Conservation (phyloP, 495 filamentous ascomycete species). For the Pseudomonodictys pantanalensis region DNA sequence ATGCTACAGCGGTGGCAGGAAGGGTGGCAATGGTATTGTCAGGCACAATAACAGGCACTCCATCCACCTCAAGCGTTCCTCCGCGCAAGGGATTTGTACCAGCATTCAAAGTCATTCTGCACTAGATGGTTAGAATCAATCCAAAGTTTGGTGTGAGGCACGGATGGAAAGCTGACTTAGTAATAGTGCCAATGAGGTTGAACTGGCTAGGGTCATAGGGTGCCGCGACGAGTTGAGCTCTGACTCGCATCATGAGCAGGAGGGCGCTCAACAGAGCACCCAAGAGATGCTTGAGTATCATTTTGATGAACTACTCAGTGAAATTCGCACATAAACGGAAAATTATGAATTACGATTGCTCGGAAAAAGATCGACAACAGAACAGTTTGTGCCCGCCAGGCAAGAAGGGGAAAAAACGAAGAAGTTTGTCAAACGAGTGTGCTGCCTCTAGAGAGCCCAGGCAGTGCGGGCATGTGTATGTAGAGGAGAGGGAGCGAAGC, state of each 20-base stretch:
- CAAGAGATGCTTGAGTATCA: neutral
- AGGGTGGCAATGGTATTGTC: constrained; percentile 3
- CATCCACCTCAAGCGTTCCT: constrained; percentile 1
- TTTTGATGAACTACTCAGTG: too few species aligned
- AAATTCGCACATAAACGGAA: neutral
- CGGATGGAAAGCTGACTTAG: neutral
- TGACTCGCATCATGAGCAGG: neutral
- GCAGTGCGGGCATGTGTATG: too few species aligned
- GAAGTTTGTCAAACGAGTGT: too few species aligned
- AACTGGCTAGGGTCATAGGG: constrained; percentile 6
- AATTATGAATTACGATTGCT: neutral
- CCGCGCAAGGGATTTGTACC: constrained; percentile 3
- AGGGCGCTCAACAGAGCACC: neutral
- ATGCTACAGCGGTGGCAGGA: neutral
- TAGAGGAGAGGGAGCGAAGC: too few species aligned
- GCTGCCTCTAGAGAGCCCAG: too few species aligned
- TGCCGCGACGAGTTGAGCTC: neutral
- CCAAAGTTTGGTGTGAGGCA: neutral
- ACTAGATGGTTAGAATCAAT: neutral
- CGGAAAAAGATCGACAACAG: neutral
- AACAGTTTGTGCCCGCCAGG: too few species aligned
- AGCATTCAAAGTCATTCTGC: constrained; percentile 3
- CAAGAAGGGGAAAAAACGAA: too few species aligned
- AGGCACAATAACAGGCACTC: constrained; percentile 1
- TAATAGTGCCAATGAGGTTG: constrained; percentile 2